Evolutionary conservation across 495 filamentous ascomycete species (phyloP), one percentile per base, ranked within the genome.

Genomic region (Penicillium atrosanguineum): DNA sequence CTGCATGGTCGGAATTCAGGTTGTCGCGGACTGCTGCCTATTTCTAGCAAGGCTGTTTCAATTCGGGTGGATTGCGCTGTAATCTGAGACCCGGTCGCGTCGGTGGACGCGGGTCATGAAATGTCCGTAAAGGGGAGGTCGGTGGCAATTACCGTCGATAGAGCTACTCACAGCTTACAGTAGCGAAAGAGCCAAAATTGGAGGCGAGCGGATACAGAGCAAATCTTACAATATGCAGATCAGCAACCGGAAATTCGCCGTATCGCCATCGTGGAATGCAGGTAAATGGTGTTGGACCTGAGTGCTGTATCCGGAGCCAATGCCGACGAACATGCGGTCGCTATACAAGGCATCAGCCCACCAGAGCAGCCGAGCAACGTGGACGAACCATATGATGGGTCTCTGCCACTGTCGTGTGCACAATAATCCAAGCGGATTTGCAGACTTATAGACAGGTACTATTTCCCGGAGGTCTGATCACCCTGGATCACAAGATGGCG

Each of bases 201-300:
- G 31, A 34, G 28, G 8, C 31, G 31, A 34, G 31, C 31, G 31
- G 31, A 4, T 34, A 8, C 12, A 34, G 31, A 34, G 31, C 31
- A 5, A 34, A 34, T 34, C 31, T 34, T 34, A 8, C 12, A 12
- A 34, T 8, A 38, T 56, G 21, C 28, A 16, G 48, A 56, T 56
- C 54, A 28, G 36, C 52, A 44, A 26, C 26, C 37, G 50, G 43
- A 48, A 51, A 56, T 56, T 46, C 47, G 54, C 31, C 14, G 31
- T 12, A 34, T 15, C 31, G 8, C 31, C 12, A 3, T 34, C 11
- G 31, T 34, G 31, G 31, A 34, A 34, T 34, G 31, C 23, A 23
- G 23, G 23, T 23, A 23, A 2, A 23, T 5, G 23, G 52, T 37
- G 26, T 4, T 14, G 11, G 19, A 38, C 11, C 34, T 9, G 2